phyloP scores from a whole-genome alignment of 148 eudicot species.

The Chenopodium album region DNA sequence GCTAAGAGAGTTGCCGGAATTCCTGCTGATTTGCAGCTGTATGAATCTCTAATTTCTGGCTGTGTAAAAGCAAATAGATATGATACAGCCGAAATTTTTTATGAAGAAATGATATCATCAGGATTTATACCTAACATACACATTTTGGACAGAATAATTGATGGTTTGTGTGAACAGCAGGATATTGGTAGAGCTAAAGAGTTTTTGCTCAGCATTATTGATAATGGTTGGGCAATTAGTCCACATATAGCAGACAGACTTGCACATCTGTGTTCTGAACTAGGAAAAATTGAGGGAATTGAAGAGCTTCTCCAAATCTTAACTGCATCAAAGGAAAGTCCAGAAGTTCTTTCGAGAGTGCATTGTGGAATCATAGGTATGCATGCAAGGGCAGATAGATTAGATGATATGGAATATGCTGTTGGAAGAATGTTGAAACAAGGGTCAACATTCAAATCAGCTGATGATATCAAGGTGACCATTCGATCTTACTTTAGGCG shows the following conservation, averaged over 20 bases:
- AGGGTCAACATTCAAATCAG: constrained; percentile 34
- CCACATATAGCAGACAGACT: constrained; percentile 25
- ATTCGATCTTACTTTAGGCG: constrained; percentile 44
- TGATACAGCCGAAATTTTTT: constrained; percentile 37
- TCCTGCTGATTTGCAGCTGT: constrained; percentile 38
- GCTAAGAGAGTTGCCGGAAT: constrained; percentile 41
- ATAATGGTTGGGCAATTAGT: constrained; percentile 30
- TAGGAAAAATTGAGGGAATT: constrained; percentile 36
- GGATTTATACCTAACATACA: constrained; percentile 40
- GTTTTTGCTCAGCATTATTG: constrained; percentile 28
- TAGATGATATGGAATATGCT: constrained; percentile 52
- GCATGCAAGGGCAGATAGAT: constrained; percentile 42
- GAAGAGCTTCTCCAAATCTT: constrained; percentile 40
- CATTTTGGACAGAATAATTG: constrained; percentile 40
- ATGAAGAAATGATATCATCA: constrained; percentile 42
- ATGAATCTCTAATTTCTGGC: constrained; percentile 43
- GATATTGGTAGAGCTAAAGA: constrained; percentile 29
- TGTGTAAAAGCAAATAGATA: constrained; percentile 28
- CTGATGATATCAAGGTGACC: constrained; percentile 39
- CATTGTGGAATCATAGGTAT: constrained; percentile 37
- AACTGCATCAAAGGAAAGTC: constrained; percentile 27
- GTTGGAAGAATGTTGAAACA: constrained; percentile 55
- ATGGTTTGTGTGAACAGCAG: constrained; percentile 33
- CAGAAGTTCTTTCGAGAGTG: constrained; percentile 31
- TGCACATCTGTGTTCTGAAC: constrained; percentile 27